Evolutionary conservation across 2,329 filamentous ascomycete species (phyloP), one percentile per base, ranked within the genome.

Genomic region (Lojkania enalia): DNA sequence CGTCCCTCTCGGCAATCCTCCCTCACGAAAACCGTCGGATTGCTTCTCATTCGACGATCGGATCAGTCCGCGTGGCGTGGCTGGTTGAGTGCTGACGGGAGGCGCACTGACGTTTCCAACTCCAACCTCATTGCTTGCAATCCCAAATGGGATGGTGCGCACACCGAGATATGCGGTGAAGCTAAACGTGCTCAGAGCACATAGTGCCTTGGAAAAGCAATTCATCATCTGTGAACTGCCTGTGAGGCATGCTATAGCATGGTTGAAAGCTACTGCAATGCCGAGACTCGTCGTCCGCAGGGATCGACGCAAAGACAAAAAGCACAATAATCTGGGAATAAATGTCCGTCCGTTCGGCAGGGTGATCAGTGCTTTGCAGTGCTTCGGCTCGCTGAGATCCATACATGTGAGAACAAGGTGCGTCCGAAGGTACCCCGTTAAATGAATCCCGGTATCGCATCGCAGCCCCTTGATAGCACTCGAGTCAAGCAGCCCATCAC

Each of bases 1-100:
- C 47, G 49, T 36, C 44, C 44, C 44, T 40, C 39, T 37, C 41
- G 45, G 41, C 52, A 43, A 41, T 38, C 46, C 49, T 46, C 46
- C 54, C 43, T 53, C 39, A 49, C 20, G 43, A 38, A 41, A 31
- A 31, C 38, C 38, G 31, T 52, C 47, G 35, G 46, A 42, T 40
- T 2, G 27, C 42, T 44, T 48, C 31, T 47, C 33, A 49, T 49
- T 49, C 45, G 48, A 38, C 43, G 37, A 39, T 42, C 36, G 19
- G 41, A 39, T 20, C 14, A 25, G 42, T 45, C 42, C 42, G 45
- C 43, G 43, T 46, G 40, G 40, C 42, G 20, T 40, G 41, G 47
- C 31, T 40, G 27, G 27, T 35, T 16, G 38, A 40, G 25, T 31
- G 38, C 38, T 40, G 16, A 40, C 38, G 38, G 38, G 20, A 21